Evolutionary conservation across 805 yeast species (phyloP), one percentile per base, ranked within the genome.

Genomic region (Suhomyces vadensis): DNA sequence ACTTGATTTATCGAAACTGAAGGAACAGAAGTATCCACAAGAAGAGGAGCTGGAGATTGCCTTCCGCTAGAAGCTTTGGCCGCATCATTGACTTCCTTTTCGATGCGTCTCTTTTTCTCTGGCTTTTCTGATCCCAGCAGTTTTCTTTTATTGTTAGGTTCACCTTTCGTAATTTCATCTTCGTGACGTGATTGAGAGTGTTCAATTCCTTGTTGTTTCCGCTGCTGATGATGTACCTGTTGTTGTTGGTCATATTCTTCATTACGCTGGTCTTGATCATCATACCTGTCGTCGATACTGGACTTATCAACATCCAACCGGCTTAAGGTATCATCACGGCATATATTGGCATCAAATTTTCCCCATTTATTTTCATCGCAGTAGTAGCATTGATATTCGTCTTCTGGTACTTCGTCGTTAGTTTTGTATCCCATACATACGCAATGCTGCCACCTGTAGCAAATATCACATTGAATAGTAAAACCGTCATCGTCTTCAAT

Each of bases 361-460:
- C 70, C 70, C 71, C 74, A 65, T 44, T 71, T 68, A 19, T 50
- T 44, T 37, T 67, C 60, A 44, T 83, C 84, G 66, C 98, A 91
- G 37, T 74, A 74, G 57, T 86, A 87, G 59, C 98, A 91, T 22
- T 79, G 70, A 59, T 86, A 91, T 44, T 66, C 74, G 42, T 80
- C 81, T 44, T 89, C 96, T 0, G 96, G 96, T 0, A 83, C 95
- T 39, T 85, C 83, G 31, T 79, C 85, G 46, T 78, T 80, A 36
- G 83, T 78, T 36, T 73, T 73, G 45, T 87, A 87, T 6, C 85
- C 85, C 79, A 89, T 87, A 64, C 98, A 91, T n/a, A 79, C 73
- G 21, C 94, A 90, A 67, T 91, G 98, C 61, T 91, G 97, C 97
- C 97, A 91, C 49, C 96, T 79, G 63, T 79, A 83, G 63, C 98